Percentiles rank a stretch among this genome's conserved stretches.
Conservation (phyloP, 1,284 basidiomycete species). For the Trichosporon sp. region DNA sequence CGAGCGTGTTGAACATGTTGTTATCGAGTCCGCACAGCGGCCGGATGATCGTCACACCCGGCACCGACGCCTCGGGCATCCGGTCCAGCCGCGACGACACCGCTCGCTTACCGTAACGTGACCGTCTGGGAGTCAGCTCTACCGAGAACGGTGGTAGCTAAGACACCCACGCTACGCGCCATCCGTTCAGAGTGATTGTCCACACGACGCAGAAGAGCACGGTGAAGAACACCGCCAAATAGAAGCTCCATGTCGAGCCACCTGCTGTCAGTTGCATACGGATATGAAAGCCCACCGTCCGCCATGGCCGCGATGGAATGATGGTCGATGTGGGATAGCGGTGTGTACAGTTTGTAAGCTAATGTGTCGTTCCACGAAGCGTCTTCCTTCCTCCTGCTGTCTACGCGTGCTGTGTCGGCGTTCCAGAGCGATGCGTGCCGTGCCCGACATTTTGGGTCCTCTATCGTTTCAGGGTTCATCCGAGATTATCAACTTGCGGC, state of each 20-base stretch:
- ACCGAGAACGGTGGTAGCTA: background rate
- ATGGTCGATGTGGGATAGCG: background rate
- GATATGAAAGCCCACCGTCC: background rate
- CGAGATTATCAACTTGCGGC: background rate
- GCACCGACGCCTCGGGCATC: slow-evolving; percentile 62
- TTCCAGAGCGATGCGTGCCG: background rate
- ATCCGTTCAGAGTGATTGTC: slow-evolving; percentile 75
- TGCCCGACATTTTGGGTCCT: background rate
- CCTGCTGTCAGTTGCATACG: slow-evolving; percentile 17
- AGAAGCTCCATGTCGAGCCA: slow-evolving; percentile 16
- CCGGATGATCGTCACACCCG: slow-evolving; percentile 86
- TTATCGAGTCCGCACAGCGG: slow-evolving; percentile 89
- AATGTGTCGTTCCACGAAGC: background rate
- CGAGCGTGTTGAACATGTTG: slow-evolving; percentile 89
- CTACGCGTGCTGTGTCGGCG: background rate
- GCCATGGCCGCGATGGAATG: slow-evolving; percentile 1
- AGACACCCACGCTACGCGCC: slow-evolving; percentile 70
- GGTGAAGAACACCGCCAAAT: slow-evolving; percentile 23
- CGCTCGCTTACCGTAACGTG: slow-evolving; percentile 68
- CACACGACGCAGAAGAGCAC: slow-evolving; percentile 71
- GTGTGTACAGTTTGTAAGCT: background rate
- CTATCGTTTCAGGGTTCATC: background rate
- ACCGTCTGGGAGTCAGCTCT: slow-evolving; percentile 62
- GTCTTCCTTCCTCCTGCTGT: background rate
- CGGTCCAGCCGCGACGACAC: slow-evolving; percentile 65